These are phyloP conservation scores for Teratosphaeria destructans DNA, from an alignment of 2,329 filamentous ascomycete genomes.

Conservation along the genomic window DNA sequence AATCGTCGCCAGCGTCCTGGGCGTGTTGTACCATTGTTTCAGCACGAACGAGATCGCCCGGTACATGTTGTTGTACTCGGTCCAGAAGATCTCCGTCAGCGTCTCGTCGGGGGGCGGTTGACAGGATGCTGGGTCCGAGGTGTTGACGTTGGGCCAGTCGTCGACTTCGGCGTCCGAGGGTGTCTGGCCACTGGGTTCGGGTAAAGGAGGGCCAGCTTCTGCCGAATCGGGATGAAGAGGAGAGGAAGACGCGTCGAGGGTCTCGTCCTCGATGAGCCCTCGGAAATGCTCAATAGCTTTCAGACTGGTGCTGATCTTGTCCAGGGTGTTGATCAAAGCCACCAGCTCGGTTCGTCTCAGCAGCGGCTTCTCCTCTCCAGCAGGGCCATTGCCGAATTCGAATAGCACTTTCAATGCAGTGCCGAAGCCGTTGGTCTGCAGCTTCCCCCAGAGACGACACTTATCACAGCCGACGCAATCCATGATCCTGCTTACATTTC, in stretches of 20 bases:
- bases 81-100: constrained; percentile 47
- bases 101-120: neutral
- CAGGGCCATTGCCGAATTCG: constrained; percentile 65
- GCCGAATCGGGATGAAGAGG: no score
- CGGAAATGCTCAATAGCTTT: constrained; percentile 64
- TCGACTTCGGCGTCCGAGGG: neutral
- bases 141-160: neutral
- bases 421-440: constrained; percentile 90
- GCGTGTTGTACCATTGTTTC: constrained; percentile 51
- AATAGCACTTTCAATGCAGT: constrained; percentile 93
- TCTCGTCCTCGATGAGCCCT: constrained; percentile 32
- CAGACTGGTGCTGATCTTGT: constrained; percentile 73
- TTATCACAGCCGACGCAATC: constrained; percentile 98
- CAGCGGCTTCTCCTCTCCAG: constrained; percentile 47
- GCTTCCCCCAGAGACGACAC: constrained; percentile 93
- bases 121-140: neutral
- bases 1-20: constrained; percentile 33
- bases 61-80: constrained; percentile 55
- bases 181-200: neutral
- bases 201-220: neutral
- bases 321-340: constrained; percentile 87
- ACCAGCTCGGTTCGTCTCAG: constrained; percentile 87
- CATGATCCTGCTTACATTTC: constrained; percentile 94
- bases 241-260: neutral
- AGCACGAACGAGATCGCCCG: constrained; percentile 57